Evolutionary conservation across 306 rosid genomes (phyloP), one percentile per base, ranked within the genome.

Genomic region (Datisca glomerata): DNA sequence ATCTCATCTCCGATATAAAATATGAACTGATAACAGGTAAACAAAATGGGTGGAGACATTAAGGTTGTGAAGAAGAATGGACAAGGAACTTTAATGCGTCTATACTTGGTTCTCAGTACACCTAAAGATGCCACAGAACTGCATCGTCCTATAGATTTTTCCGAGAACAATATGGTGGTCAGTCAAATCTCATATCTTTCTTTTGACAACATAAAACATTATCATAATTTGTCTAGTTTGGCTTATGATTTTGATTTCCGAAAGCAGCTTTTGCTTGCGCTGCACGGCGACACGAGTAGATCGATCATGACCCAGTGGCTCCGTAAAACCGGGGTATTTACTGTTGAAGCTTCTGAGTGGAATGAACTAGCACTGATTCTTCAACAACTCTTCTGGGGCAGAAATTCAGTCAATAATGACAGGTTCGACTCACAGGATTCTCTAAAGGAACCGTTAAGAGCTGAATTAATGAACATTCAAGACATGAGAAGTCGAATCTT

Each of bases 21-120:
- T n/a, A n/a, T n/a, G n/a, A n/a, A n/a, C n/a, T n/a, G 49, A 47
- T 60, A 50, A 51, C 69, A 91, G 98, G 86, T 91, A 35, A 78
- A 80, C 60, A 80, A 91, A 71, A 91, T 91, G 98, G 96, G 96
- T 17, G 98, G 98, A 68, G 96, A 91, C 39, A 91, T 91, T 55
- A 91, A 78, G 67, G 86, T 84, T 54, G 72, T 67, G 22, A 78
- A 68, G 75, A 91, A 80, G 67, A 80, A 78, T 31, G 93, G 96
- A 0, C 76, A 66, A 13, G 98, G 98, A 68, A 84, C 96, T 15
- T 47, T 91, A 20, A 91, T 91, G 94, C 75, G 67, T 50, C 66
- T 91, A 31, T 73, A 68, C 60, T 65, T 91, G 63, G 70, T 72
- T 57, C 93, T 91, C 41, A 75, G 47, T 56, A 71, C 80, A 21